These are phyloP conservation scores for Ustilago bromivora DNA, from an alignment of 1,284 basidiomycete species.

Conservation along the genomic window DNA sequence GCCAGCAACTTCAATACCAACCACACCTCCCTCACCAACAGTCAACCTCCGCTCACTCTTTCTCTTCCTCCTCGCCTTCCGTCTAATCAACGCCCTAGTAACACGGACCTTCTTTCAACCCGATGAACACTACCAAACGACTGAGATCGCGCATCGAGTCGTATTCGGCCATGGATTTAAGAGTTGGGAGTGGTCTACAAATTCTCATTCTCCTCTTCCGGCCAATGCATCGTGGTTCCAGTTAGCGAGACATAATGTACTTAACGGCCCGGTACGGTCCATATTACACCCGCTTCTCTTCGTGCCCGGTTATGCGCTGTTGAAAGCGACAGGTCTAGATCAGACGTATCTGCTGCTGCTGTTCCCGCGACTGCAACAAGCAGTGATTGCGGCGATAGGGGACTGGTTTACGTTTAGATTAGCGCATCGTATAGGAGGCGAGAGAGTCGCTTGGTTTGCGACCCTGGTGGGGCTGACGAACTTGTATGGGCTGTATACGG, in stretches of 20 bases:
- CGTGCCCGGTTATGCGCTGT: constrained; percentile 79
- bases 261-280: constrained; percentile 67
- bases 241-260: constrained; percentile 15
- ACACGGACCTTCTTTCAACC: constrained; percentile 94
- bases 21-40: background rate
- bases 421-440: constrained; percentile 76
- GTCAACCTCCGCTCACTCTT: constrained; percentile 24
- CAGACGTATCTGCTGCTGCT: constrained; percentile 65
- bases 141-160: constrained; percentile 88
- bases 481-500: constrained; percentile 85
- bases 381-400: constrained; percentile 81
- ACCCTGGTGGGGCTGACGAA: constrained; percentile 83
- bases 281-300: constrained; percentile 74
- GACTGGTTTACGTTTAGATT: constrained; percentile 82
- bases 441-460: constrained; percentile 72
- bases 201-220: background rate
- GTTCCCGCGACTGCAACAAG: constrained; percentile 82
- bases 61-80: constrained; percentile 66
- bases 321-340: constrained; percentile 76
- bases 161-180: constrained; percentile 92
- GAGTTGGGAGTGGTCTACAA: constrained; percentile 90
- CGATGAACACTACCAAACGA: constrained; percentile 95
- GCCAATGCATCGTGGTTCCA: constrained; percentile 16
- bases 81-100: constrained; percentile 74
- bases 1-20: background rate